Evolutionary conservation across 192 early-diverging fungal species (phyloP), one percentile per base, ranked within the genome.

Genomic region (Entophlyctis luteolus): DNA sequence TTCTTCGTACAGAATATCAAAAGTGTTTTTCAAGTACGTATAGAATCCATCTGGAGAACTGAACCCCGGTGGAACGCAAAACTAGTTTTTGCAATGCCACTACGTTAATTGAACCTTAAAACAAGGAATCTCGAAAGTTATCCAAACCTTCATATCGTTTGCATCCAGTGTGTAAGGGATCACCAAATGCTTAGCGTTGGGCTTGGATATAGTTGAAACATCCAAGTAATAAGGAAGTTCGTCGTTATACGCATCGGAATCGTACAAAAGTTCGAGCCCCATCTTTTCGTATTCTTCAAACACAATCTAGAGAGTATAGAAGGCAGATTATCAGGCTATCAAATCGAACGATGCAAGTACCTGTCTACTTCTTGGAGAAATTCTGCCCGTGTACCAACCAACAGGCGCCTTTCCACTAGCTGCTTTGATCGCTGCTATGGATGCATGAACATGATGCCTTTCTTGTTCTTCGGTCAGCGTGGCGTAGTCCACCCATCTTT

Each of bases 341-440:
- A 12, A 57, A n/a, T n/a, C n/a, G n/a, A n/a, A n/a, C n/a, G n/a
- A n/a, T n/a, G n/a, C n/a, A n/a, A n/a, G n/a, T n/a, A 72, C 48
- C 25, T 42, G 38, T 10, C 69, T 22, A 23, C 69, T 68, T 29
- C 58, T 22, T 23, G 74, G 66, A 1, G 65, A 70, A 34, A 83
- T 81, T n/a, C 81, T 42, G 12, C 79, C 82, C 25, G 77, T 79
- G 55, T 84, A 84, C 82, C 82, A 84, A 16, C 82, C 82, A 3
- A 49, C 42, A 10, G 82, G 82, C 16, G 75, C 37, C 31, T 70
- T 49, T 2, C 82, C 82, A 5, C 63, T 67, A 20, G 77, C 75
- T 14, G 48, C 32, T 38, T 58, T 23, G 54, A 84, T 79, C 2
- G 75, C 79, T 14, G 59, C 53, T 20, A 84, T 59, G 14, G 50